These are phyloP conservation scores for Penicillium sp. DNA, from an alignment of 2,329 filamentous ascomycete species.

Conservation along the genomic window DNA sequence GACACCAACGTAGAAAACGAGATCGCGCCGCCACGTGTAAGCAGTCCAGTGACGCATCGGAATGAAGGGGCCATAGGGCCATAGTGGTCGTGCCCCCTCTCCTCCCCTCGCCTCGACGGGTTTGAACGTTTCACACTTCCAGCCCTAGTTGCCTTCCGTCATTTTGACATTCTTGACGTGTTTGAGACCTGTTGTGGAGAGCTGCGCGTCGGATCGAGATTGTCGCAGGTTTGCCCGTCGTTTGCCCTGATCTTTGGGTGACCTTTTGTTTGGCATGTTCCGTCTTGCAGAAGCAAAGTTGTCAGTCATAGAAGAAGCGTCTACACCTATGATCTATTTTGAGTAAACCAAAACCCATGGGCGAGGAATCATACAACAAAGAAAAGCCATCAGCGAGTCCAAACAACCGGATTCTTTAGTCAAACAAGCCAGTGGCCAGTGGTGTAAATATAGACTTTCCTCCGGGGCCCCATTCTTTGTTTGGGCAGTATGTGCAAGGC, in stretches of 20 bases:
- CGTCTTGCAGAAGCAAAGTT: not conserved
- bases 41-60: slow-evolving; percentile 11
- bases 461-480: not conserved
- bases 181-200: slow-evolving; percentile 10
- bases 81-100: not conserved
- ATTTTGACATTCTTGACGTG: slow-evolving; percentile 15
- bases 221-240: not conserved
- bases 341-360: not conserved
- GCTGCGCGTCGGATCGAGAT: not conserved
- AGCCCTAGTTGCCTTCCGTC: slow-evolving; percentile 3
- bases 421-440: not conserved
- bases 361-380: not conserved
- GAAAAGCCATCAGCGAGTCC: not conserved
- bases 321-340: not conserved
- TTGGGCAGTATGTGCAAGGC: not conserved
- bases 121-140: too few species aligned
- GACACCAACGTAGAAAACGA: not conserved
- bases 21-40: slow-evolving; percentile 13
- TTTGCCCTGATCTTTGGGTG: not conserved
- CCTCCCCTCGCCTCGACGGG: not conserved
- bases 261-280: not conserved
- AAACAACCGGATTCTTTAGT: not conserved
- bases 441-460: not conserved
- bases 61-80: slow-evolving; percentile 15
- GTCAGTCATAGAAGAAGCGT: too few species aligned